phyloP scores from a whole-genome alignment of 768 basidiomycete genomes.

The Tulasnella sp. region DNA sequence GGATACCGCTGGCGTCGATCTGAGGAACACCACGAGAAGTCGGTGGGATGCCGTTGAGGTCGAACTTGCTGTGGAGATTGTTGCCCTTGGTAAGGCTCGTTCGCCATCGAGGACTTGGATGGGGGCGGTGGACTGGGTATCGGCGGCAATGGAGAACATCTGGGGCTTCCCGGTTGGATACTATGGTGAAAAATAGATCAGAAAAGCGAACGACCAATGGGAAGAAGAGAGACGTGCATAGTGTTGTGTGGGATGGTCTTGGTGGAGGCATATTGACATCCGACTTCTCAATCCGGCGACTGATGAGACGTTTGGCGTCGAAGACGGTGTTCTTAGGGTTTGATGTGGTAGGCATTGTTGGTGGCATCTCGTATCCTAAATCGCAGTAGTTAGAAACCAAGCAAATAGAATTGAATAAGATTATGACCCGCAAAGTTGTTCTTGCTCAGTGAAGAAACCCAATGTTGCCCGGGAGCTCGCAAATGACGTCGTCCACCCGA shows the following conservation, averaged over 20 bases:
- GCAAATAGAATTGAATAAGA: too few relatives aligned
- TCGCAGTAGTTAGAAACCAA: too few relatives aligned
- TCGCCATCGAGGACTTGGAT: constrained; percentile 38
- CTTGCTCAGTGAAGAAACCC: constrained; percentile 75
- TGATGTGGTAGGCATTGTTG: too few relatives aligned
- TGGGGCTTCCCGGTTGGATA: constrained; percentile 94
- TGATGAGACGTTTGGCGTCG: too few relatives aligned
- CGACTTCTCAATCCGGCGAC: constrained; percentile 26
- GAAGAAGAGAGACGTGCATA: constrained; percentile 35
- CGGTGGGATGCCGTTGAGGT: constrained; percentile 85
- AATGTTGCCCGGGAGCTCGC: constrained; percentile 83
- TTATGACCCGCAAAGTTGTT: too few relatives aligned
- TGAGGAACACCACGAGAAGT: constrained; percentile 95
- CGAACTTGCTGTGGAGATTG: constrained; percentile 95
- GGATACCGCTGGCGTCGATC: constrained; percentile 90
- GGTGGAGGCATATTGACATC: too few relatives aligned
- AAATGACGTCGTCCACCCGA: constrained; percentile 88
- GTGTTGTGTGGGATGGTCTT: constrained; percentile 97
- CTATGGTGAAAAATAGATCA: neutral
- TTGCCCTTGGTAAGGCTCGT: constrained; percentile 94
- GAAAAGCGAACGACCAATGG: neutral
- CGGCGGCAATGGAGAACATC: constrained; percentile 80
- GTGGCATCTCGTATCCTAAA: too few relatives aligned
- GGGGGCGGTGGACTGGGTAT: constrained; percentile 72
- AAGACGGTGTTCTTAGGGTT: constrained; percentile 29